These are phyloP conservation scores for Entomortierella parvispora DNA, from an alignment of 192 early-diverging fungal genomes.

Conservation along the genomic window DNA sequence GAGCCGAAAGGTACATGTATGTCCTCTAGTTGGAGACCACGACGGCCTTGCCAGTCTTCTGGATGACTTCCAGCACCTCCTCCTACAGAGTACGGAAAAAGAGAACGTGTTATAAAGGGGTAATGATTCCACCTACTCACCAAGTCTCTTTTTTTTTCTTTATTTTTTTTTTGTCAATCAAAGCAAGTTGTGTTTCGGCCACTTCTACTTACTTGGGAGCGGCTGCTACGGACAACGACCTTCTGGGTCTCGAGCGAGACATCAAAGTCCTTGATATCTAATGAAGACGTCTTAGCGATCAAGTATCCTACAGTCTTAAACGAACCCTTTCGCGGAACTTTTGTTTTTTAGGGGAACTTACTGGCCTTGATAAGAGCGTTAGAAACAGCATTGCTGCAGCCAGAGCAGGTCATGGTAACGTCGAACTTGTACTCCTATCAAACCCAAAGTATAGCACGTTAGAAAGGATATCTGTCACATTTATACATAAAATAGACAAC, in stretches of 20 bases:
- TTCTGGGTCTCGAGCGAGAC: conserved; percentile 71
- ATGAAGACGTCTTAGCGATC: neutral
- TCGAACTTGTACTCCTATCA: conserved; percentile 73
- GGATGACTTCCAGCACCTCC: conserved; percentile 38
- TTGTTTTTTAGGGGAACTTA: no score
- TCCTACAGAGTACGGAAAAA: conserved; percentile 20
- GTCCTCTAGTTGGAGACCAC: conserved; percentile 9
- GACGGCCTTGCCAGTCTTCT: conserved; percentile 53
- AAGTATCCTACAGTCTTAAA: neutral
- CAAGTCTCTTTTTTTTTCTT: no score
- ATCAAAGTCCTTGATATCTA: conserved; percentile 62
- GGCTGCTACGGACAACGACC: conserved; percentile 59
- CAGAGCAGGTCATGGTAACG: conserved; percentile 83
- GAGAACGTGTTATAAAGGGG: neutral
- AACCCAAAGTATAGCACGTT: neutral
- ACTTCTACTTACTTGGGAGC: conserved; percentile 18
- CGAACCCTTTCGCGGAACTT: conserved; percentile 53
- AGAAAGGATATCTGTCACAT: neutral
- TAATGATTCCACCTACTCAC: no score
- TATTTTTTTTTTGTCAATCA: neutral
- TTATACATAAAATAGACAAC: neutral
- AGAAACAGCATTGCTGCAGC: conserved; percentile 81
- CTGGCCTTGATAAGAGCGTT: conserved; percentile 68
- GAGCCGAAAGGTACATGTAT: neutral
- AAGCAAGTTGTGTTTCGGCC: neutral